Conservation (phyloP, 1,284 basidiomycete genomes). For the Mycena citricolor region DNA sequence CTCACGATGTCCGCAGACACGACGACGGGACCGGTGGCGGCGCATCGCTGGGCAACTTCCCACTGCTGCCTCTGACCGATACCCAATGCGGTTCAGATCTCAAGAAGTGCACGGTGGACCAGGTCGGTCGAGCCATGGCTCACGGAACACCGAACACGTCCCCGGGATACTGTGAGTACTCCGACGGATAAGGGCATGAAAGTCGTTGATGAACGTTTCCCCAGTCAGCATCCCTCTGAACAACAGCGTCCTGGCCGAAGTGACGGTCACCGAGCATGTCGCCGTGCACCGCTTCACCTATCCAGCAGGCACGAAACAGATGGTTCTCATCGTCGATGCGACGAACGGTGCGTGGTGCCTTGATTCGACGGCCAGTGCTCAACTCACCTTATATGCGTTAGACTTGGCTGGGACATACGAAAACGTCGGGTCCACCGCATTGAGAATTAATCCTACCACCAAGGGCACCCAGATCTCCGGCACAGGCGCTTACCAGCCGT, state of each 20-base stretch:
- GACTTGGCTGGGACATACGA: constrained; percentile 19
- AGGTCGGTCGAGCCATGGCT: constrained; percentile 2
- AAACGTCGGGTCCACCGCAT: constrained; percentile 6
- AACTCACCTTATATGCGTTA: neutral
- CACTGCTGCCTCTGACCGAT: constrained; percentile 15
- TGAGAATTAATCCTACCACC: constrained; percentile 11
- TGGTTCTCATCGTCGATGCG: constrained; percentile 27
- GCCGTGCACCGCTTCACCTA: constrained; percentile 13
- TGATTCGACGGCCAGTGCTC: neutral
- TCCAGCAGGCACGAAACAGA: constrained; percentile 1
- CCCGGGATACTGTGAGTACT: constrained; percentile 19
- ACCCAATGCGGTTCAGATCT: constrained; percentile 17
- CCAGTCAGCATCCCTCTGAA: constrained; percentile 14
- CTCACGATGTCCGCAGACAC: constrained; percentile 32
- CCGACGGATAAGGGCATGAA: neutral
- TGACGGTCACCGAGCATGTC: constrained; percentile 13
- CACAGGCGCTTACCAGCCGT: constrained; percentile 9
- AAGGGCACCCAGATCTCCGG: constrained; percentile 16
- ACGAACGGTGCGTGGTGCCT: constrained; percentile 38
- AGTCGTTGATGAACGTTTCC: neutral
- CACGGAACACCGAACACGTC: constrained; percentile 18
- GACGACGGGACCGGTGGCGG: constrained; percentile 56
- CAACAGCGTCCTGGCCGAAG: constrained; percentile 10
- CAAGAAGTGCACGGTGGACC: constrained; percentile 14
- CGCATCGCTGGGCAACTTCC: constrained; percentile 20